Conservation (phyloP, 164 flowering plant species). For the Vitis riparia region DNA sequence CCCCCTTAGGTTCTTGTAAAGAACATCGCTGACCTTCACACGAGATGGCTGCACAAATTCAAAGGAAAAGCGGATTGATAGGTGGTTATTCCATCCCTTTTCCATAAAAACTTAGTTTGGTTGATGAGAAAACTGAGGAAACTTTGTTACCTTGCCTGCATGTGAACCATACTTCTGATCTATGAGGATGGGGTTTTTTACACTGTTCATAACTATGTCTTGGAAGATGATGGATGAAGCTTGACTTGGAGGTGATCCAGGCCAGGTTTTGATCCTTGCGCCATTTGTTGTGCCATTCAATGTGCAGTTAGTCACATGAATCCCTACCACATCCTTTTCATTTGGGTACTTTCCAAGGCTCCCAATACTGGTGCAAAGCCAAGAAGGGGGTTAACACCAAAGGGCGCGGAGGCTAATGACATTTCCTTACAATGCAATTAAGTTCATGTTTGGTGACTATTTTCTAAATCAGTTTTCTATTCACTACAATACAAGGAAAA, state of each 20-base stretch:
- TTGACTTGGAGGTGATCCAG: conserved; percentile 17
- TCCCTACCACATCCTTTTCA: conserved; percentile 43
- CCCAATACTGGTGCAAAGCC: conserved; percentile 44
- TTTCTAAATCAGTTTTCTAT: no score
- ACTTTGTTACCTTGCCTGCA: not conserved
- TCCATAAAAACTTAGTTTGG: not conserved
- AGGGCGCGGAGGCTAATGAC: no score
- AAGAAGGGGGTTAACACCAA: not conserved
- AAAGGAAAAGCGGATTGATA: not conserved
- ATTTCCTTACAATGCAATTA: no score
- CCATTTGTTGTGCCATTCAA: conserved; percentile 52
- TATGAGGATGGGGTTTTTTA: conserved; percentile 60
- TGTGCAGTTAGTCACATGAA: conserved; percentile 43
- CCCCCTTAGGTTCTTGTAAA: conserved; percentile 53
- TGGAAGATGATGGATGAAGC: conserved; percentile 42
- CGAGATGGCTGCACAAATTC: conserved; percentile 28
- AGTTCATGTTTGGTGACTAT: no score
- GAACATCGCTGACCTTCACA: conserved; percentile 44
- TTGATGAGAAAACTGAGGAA: no score
- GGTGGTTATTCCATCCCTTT: no score
- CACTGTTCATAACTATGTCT: conserved; percentile 42
- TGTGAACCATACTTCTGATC: conserved; percentile 59
- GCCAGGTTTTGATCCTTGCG: conserved; percentile 56
- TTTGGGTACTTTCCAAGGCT: conserved; percentile 56
- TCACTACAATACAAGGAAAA: no score